These are phyloP conservation scores for Seminavis robusta DNA, from an alignment of 108 stramenopile genomes.

Conservation along the genomic window DNA sequence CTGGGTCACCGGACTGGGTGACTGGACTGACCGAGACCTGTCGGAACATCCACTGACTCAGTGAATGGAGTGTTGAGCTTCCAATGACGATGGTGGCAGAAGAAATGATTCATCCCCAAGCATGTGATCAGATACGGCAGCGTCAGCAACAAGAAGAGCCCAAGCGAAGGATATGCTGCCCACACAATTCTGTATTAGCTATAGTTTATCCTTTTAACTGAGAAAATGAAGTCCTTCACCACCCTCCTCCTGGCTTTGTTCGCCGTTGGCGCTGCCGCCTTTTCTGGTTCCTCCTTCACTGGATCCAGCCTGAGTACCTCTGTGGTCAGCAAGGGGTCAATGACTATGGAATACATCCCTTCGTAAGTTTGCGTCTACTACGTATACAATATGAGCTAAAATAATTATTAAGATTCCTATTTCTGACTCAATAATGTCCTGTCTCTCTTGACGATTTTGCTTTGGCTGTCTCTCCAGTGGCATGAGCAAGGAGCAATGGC, in stretches of 20 bases:
- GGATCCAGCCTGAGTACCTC: background rate
- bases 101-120: too few relatives aligned
- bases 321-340: background rate
- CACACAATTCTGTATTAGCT: too few relatives aligned
- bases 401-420: background rate
- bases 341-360: constrained; percentile 19
- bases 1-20: too few relatives aligned
- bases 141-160: too few relatives aligned
- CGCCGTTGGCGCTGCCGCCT: background rate
- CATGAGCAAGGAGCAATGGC: constrained; percentile 79
- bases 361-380: background rate
- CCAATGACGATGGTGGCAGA: too few relatives aligned
- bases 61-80: too few relatives aligned
- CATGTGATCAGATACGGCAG: too few relatives aligned
- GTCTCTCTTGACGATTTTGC: background rate
- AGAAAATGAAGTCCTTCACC: too few relatives aligned
- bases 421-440: background rate
- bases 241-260: background rate
- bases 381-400: background rate
- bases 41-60: too few relatives aligned
- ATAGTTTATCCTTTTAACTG: too few relatives aligned
- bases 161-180: too few relatives aligned
- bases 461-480: constrained; percentile 24
- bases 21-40: too few relatives aligned
- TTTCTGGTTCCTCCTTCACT: background rate